Evolutionary conservation across 768 basidiomycete species (phyloP).

Genomic region (Pulveroboletus sp.): DNA sequence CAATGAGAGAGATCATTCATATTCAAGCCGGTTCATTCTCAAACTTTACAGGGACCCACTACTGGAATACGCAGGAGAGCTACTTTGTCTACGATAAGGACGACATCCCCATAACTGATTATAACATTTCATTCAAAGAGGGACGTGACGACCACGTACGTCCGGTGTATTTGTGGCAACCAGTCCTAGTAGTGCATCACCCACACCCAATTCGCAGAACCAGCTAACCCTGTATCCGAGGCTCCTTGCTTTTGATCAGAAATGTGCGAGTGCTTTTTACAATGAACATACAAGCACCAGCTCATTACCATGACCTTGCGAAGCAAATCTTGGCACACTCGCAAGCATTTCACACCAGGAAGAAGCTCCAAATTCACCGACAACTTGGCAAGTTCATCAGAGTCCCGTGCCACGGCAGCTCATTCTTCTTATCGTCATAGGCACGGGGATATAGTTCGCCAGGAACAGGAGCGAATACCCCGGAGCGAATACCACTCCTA

Average conservation of each 20-base stretch:
- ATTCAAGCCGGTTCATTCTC: conserved; percentile 66
- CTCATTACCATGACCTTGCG: conserved; percentile 6
- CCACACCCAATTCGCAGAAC: conserved; percentile 12
- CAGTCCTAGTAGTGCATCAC: background rate
- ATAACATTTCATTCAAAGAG: conserved; percentile 65
- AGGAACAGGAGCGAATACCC: conserved; percentile 48
- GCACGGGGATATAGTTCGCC: conserved; percentile 45
- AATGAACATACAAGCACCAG: background rate
- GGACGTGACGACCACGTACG: conserved; percentile 47
- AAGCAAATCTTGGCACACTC: conserved; percentile 66
- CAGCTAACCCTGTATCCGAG: conserved; percentile 54
- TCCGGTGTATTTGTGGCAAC: conserved; percentile 4
- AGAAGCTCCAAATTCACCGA: conserved; percentile 13
- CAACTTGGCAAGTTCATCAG: conserved; percentile 17
- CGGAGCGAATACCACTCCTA: conserved; percentile 52
- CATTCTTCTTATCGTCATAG: conserved; percentile 29
- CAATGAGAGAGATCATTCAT: conserved; percentile 76
- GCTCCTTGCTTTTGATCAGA: conserved; percentile 61
- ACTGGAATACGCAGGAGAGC: conserved; percentile 77
- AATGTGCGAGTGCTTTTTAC: conserved; percentile 38
- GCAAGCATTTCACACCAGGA: conserved; percentile 37
- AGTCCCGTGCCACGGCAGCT: background rate
- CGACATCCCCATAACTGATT: conserved; percentile 41
- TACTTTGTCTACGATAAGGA: conserved; percentile 53
- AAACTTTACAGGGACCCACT: conserved; percentile 71